These are phyloP conservation scores for Tephrocybe sp. DNA, from an alignment of 768 basidiomycete genomes.

Conservation along the genomic window DNA sequence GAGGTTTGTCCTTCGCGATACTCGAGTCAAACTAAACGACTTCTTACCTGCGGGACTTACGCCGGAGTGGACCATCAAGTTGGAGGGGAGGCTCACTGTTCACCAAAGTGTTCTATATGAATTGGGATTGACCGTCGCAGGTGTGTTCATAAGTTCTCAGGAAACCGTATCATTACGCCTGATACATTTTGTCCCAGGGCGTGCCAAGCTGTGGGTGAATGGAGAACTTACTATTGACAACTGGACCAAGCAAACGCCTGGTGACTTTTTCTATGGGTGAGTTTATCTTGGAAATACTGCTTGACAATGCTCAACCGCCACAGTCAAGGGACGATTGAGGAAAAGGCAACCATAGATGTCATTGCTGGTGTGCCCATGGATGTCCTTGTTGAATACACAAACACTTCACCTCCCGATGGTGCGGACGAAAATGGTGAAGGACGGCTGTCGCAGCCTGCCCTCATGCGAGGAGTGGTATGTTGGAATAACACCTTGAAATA, in stretches of 20 bases:
- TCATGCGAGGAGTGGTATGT: conserved; percentile 69
- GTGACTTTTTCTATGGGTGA: conserved; percentile 70
- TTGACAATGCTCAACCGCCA: background rate
- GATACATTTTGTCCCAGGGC: conserved; percentile 30
- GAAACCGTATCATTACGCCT: background rate
- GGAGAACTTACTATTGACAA: conserved; percentile 65
- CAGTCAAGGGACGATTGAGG: conserved; percentile 66
- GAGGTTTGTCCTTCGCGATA: conserved; percentile 52
- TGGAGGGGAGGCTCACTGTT: conserved; percentile 52
- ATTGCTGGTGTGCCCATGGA: conserved; percentile 46
- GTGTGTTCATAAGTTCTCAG: conserved; percentile 25
- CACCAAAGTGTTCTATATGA: conserved; percentile 52
- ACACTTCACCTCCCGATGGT: conserved; percentile 49
- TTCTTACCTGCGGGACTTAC: conserved; percentile 59
- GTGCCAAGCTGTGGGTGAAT: conserved; percentile 64
- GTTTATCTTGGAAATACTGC: background rate
- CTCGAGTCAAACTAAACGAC: conserved; percentile 66
- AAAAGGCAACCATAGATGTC: conserved; percentile 51
- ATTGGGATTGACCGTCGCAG: conserved; percentile 63
- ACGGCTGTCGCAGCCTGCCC: conserved; percentile 56
- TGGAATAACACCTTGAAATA: background rate
- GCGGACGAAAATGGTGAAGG: conserved; percentile 42
- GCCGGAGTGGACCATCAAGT: conserved; percentile 53
- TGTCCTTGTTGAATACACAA: conserved; percentile 65
- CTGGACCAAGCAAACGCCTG: conserved; percentile 66